phyloP scores from a whole-genome alignment of 345 rosid species.

The Gossypium raimondii region DNA sequence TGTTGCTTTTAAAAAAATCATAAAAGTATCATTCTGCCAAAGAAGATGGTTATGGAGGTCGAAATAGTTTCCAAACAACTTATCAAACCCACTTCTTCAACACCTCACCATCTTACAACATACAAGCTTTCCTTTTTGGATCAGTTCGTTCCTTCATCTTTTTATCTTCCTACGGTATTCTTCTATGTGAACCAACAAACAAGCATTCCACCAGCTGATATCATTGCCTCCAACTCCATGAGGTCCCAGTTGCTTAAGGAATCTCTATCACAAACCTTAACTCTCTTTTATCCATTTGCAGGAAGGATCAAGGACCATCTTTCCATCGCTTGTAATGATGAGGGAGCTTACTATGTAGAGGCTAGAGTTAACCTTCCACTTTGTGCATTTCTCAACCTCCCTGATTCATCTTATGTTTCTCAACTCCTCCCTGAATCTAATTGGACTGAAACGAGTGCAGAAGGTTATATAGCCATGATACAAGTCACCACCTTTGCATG shows the following conservation, averaged over 20 bases:
- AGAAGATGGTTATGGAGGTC: not conserved
- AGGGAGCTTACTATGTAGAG: constrained; percentile 12
- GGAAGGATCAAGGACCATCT: constrained; percentile 19
- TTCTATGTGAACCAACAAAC: not conserved
- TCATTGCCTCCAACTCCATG: not conserved
- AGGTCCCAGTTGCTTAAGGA: constrained; percentile 8
- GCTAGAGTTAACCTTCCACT: too few relatives aligned
- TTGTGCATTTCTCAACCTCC: too few relatives aligned
- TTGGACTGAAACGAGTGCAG: not conserved
- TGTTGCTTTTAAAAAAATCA: too few relatives aligned
- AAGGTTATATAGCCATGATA: not conserved
- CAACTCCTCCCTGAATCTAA: not conserved
- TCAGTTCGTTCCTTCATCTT: not conserved
- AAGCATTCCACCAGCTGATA: not conserved
- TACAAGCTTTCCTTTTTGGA: not conserved
- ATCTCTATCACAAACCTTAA: constrained; percentile 19
- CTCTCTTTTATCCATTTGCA: constrained; percentile 22
- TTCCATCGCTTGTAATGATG: constrained; percentile 17
- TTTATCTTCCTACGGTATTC: not conserved
- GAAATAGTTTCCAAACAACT: not conserved
- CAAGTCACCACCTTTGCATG: constrained; percentile 31
- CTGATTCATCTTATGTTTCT: too few relatives aligned
- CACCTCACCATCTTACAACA: not conserved
- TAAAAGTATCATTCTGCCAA: not conserved
- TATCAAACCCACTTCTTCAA: constrained; percentile 9